These are phyloP conservation scores for Datisca glomerata DNA, from an alignment of 306 rosid genomes.

Conservation along the genomic window DNA sequence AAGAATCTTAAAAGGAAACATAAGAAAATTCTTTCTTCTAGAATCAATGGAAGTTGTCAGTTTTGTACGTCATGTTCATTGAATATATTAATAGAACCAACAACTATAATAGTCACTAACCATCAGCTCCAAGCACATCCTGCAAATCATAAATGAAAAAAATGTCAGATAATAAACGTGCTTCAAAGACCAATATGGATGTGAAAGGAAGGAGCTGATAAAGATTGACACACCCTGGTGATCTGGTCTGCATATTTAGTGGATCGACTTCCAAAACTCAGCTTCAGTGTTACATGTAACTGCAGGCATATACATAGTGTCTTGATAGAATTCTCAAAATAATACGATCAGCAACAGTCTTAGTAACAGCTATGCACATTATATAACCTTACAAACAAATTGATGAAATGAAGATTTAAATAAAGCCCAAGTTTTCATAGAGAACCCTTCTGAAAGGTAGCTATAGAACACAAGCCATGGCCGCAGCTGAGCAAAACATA, in stretches of 20 bases:
- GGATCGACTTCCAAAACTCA: slow-evolving; percentile 11
- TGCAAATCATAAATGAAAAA: slow-evolving; percentile 22
- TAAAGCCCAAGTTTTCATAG: too few relatives aligned
- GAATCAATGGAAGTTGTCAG: too few relatives aligned
- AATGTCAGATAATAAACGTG: slow-evolving; percentile 6
- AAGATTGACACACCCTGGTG: slow-evolving; percentile 27
- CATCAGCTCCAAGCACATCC: slow-evolving; percentile 32
- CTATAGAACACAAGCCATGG: too few relatives aligned
- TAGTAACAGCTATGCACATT: too few relatives aligned
- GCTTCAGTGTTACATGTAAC: slow-evolving; percentile 15
- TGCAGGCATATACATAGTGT: slow-evolving; percentile 11
- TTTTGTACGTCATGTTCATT: neutral
- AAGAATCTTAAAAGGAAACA: neutral
- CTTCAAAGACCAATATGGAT: neutral
- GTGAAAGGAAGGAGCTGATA: neutral
- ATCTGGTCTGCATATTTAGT: slow-evolving; percentile 5
- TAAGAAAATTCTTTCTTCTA: neutral
- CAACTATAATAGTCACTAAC: slow-evolving; percentile 21
- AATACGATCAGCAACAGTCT: too few relatives aligned
- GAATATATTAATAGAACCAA: neutral
- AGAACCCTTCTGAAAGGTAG: too few relatives aligned
- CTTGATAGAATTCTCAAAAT: neutral
- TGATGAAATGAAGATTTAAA: neutral
- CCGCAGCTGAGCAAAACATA: too few relatives aligned
- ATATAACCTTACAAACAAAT: neutral